phyloP scores from a whole-genome alignment of 2,329 filamentous ascomycete species.

The Talaromyces marneffei region DNA sequence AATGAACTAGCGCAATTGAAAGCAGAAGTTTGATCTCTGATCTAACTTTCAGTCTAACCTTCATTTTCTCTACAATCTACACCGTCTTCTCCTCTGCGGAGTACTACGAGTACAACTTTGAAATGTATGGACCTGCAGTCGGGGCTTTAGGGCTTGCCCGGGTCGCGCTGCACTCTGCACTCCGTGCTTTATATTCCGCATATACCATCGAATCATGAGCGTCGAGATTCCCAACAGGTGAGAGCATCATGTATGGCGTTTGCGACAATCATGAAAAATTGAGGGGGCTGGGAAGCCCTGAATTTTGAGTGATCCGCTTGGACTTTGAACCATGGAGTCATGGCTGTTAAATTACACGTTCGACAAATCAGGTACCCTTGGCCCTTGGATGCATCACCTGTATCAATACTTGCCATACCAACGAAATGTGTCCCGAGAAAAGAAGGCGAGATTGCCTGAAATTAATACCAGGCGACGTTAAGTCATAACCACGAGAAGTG shows the following conservation, averaged over 20 bases:
- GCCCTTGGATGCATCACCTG: background rate
- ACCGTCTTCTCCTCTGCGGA: background rate
- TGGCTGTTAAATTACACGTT: background rate
- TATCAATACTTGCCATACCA: background rate
- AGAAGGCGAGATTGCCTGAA: background rate
- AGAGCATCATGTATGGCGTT: background rate
- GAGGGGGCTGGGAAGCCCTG: slow-evolving; percentile 3
- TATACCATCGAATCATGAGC: background rate
- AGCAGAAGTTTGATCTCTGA: background rate
- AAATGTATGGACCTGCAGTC: background rate
- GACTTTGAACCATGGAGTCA: background rate
- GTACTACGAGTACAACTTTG: background rate
- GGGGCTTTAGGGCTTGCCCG: background rate
- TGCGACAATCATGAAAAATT: background rate
- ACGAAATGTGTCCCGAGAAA: background rate
- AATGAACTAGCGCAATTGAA: background rate
- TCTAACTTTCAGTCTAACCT: background rate
- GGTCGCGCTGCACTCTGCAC: background rate
- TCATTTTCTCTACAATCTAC: background rate
- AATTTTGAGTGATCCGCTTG: background rate
- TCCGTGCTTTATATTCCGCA: background rate
- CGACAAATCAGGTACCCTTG: background rate
- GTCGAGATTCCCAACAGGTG: background rate
- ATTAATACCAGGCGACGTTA: slow-evolving; percentile 1
- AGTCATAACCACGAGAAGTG: slow-evolving; percentile 1